Base-by-base conservation (phyloP, 2,329 filamentous ascomycete species). In the Didymella exigua region DNA sequence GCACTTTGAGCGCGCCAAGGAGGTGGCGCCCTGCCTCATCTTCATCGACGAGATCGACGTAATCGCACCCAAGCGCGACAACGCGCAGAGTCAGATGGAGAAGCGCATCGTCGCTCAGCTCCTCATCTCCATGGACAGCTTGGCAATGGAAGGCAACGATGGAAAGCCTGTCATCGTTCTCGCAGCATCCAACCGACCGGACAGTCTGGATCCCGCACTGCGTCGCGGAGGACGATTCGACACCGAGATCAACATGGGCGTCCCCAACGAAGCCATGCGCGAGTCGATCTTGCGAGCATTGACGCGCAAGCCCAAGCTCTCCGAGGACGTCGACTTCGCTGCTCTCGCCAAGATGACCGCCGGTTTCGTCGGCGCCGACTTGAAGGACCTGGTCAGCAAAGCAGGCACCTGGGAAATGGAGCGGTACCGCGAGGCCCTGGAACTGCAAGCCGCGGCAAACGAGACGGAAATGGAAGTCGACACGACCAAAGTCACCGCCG, bases 21-120 rank as follows among this genome's bases (percentile, higher is more conserved):
- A 86, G 50, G 82, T 93, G 31, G 93, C 93, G 0, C 95, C 95
- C 0, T 96, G 91, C 67, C 81, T 99, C 5, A 83, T 99, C 4
- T 96, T 97, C 68, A 89, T 98, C 53, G 92, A 96, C 63, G 89
- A 96, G 64, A 90, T 98, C 47, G 93, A 99, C 74, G 88, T 89
- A 4, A 95, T 98, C 66, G 90, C 92, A 44, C 90, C 90, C 0
- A 96, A 96, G 73, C 83, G 89, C 51, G 91, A 96, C 59, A 90
- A 86, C 49, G 86, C 89, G 1, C 89, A 95, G 67, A 88, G 89
- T 67, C 91, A 96, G 61, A 93, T 96, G 86, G 92, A 96, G 71
- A 90, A 91, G 69, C 82, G 92, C 48, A 95, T 96, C 59, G 88
- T 96, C 11, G 85, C 87, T 0, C 90, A 96, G 69, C 86, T 98